A percentile compares a stretch with the other conserved stretches of the same genome.
Conservation (phyloP, 352 stramenopile genomes). For the Elongisporangium senticosum region DNA sequence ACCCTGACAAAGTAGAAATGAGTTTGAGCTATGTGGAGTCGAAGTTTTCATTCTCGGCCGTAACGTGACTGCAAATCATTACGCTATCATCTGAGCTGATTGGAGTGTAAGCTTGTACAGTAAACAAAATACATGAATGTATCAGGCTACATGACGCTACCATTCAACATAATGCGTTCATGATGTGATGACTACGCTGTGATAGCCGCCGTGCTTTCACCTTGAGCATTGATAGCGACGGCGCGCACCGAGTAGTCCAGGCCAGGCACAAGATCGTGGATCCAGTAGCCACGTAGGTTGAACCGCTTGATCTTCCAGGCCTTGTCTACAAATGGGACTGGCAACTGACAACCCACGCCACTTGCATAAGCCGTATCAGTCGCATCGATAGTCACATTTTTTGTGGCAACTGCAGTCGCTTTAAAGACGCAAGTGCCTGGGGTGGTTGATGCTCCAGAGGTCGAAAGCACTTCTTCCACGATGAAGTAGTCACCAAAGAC, state of each 20-base stretch:
- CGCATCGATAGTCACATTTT: constrained; percentile 21
- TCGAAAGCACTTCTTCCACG: constrained; percentile 42
- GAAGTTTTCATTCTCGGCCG: too few species aligned
- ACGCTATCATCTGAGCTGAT: too few species aligned
- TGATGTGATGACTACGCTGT: constrained; percentile 9
- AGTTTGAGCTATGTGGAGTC: too few species aligned
- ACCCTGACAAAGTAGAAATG: too few species aligned
- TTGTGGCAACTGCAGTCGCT: constrained; percentile 6
- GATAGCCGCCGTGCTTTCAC: constrained; percentile 36
- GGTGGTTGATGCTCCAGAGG: background rate
- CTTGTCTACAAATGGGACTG: constrained; percentile 38
- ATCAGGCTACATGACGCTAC: too few species aligned
- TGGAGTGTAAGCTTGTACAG: too few species aligned
- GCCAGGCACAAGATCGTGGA: constrained; percentile 58
- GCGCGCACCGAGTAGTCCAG: constrained; percentile 65
- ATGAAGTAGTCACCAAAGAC: constrained; percentile 41
- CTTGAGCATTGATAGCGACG: constrained; percentile 26
- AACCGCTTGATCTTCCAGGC: constrained; percentile 57
- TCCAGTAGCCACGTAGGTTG: constrained; percentile 50
- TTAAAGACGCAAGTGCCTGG: constrained; percentile 51
- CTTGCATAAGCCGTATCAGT: constrained; percentile 16
- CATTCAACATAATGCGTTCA: too few species aligned
- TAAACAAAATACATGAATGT: too few species aligned
- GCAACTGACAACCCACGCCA: constrained; percentile 34
- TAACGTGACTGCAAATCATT: too few species aligned